Percentiles rank a stretch among this genome's conserved stretches.
These are phyloP conservation scores for Xanthoconium stramineum DNA, from an alignment of 768 basidiomycete species.

Conservation along the genomic window DNA sequence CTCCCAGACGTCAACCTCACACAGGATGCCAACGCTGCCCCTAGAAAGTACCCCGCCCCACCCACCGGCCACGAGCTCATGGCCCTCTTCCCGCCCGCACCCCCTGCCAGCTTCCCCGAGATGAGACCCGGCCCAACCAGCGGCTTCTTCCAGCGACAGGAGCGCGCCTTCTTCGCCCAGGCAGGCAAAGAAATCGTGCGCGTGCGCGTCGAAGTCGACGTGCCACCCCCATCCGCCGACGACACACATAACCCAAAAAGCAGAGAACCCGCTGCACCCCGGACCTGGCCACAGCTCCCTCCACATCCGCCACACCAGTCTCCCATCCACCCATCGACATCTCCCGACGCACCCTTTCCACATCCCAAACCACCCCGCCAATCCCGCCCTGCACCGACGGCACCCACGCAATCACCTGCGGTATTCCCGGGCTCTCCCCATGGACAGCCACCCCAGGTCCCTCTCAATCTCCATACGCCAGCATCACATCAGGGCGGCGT, in stretches of 20 bases:
- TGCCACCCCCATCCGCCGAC: conserved; percentile 28
- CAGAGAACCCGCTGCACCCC: conserved; percentile 21
- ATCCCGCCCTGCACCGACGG: conserved; percentile 18
- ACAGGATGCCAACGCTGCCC: conserved; percentile 44
- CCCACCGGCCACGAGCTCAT: conserved; percentile 82
- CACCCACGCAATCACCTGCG: conserved; percentile 27
- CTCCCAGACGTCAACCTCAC: conserved; percentile 61
- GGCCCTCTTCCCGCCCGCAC: conserved; percentile 75
- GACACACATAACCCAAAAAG: conserved; percentile 25
- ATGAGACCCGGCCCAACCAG: conserved; percentile 64
- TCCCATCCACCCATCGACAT: conserved; percentile 20
- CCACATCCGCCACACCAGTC: conserved; percentile 30
- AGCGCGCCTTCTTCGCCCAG: conserved; percentile 78
- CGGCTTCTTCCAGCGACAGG: conserved; percentile 70
- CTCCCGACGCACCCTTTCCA: conserved; percentile 35
- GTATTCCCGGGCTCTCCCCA: conserved; percentile 30
- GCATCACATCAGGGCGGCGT: conserved; percentile 23
- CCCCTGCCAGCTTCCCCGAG: conserved; percentile 55
- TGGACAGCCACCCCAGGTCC: conserved; percentile 32
- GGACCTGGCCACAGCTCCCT: conserved; percentile 32
- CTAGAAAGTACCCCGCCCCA: conserved; percentile 68
- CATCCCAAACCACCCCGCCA: conserved; percentile 32
- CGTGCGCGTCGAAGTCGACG: conserved; percentile 67
- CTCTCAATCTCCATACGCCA: conserved; percentile 32
- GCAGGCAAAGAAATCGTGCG: conserved; percentile 76